These are phyloP conservation scores for Metarhizium anisopliae DNA, from an alignment of 2,329 filamentous ascomycete genomes.

Conservation along the genomic window DNA sequence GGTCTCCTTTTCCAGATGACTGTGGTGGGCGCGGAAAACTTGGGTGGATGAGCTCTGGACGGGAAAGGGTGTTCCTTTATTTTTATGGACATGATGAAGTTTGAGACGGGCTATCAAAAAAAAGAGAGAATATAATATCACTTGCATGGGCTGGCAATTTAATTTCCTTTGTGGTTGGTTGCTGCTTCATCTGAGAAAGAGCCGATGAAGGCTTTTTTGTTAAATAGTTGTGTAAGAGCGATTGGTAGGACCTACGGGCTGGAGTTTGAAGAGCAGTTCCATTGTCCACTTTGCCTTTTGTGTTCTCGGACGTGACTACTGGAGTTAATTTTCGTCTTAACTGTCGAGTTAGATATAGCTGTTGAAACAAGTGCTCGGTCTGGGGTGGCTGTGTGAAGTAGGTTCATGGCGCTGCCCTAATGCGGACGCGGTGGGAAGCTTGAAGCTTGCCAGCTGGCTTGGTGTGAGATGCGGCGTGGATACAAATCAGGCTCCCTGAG, in stretches of 20 bases:
- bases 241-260: background rate
- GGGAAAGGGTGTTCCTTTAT: background rate
- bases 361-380: no score
- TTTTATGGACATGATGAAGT: background rate
- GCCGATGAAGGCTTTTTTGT: background rate
- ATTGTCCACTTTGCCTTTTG: background rate
- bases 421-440: background rate
- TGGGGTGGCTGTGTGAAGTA: background rate
- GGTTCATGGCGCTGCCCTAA: background rate
- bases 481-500: no score
- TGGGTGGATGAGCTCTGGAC: background rate
- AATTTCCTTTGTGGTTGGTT: slow-evolving; percentile 1
- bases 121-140: background rate
- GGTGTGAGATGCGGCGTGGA: background rate
- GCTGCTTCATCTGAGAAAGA: background rate
- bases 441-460: background rate
- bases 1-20: background rate
- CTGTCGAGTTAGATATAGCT: no score
- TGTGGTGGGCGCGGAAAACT: background rate
- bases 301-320: background rate
- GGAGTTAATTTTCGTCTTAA: no score
- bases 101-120: background rate
- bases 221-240: background rate
- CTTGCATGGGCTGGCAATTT: slow-evolving; percentile 6
- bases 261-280: background rate